Percentiles rank a stretch among this genome's conserved stretches.
phyloP scores from a whole-genome alignment of 2,329 filamentous ascomycete species.

The Periconia macrospinosa region DNA sequence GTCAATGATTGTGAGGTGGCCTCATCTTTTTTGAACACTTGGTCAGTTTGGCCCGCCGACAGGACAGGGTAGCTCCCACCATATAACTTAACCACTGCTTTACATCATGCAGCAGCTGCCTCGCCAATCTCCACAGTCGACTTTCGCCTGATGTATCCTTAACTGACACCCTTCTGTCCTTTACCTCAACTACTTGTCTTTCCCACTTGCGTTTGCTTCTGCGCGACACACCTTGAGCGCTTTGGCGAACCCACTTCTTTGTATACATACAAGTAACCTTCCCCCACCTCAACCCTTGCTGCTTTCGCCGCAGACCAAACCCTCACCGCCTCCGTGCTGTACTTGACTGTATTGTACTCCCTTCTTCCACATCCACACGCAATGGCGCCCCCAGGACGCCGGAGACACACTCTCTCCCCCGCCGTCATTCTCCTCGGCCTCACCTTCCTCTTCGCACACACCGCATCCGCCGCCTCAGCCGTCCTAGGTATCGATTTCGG shows the following conservation, averaged over 20 bases:
- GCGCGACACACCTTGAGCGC: too few relatives aligned
- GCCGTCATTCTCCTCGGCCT: conserved; percentile 55
- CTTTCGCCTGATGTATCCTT: background rate
- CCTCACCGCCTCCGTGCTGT: conserved; percentile 24
- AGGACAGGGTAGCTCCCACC: conserved; percentile 25
- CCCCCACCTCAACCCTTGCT: conserved; percentile 6
- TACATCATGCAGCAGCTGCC: conserved; percentile 9
- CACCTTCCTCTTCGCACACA: conserved; percentile 57
- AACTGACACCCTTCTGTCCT: background rate
- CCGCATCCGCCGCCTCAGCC: conserved; percentile 67
- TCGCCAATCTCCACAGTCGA: conserved; percentile 18
- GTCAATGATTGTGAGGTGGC: conserved; percentile 14
- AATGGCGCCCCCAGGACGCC: conserved; percentile 53
- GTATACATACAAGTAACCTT: background rate
- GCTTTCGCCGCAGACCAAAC: background rate
- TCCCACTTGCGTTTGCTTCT: background rate
- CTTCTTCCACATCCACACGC: conserved; percentile 22
- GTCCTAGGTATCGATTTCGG: conserved; percentile 93
- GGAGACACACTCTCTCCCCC: conserved; percentile 44
- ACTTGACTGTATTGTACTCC: background rate
- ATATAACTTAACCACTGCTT: conserved; percentile 22
- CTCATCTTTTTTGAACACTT: conserved; percentile 21
- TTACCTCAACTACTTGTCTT: background rate
- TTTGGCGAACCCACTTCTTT: background rate
- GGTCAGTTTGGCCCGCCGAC: background rate